Percentiles rank a stretch among this genome's conserved stretches.
These are phyloP conservation scores for Boletellus ananas DNA, from an alignment of 768 basidiomycete genomes.

Conservation along the genomic window DNA sequence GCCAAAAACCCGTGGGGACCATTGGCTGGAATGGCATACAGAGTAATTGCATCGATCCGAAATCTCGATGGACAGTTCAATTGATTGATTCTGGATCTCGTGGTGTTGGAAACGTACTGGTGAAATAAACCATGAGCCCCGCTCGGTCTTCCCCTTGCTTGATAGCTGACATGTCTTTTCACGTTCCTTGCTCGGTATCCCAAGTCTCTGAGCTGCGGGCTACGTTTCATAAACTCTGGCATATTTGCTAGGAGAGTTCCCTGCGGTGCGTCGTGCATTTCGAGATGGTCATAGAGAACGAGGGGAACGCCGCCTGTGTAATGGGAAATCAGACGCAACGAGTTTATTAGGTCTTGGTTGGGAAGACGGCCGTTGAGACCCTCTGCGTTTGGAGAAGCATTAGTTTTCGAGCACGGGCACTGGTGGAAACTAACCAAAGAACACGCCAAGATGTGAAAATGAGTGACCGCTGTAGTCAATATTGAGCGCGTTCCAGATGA, in stretches of 20 bases:
- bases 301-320: constrained; percentile 76
- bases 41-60: constrained; percentile 89
- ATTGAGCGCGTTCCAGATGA: constrained; percentile 93
- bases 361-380: constrained; percentile 93
- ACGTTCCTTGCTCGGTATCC: constrained; percentile 63
- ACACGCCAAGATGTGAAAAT: constrained; percentile 93
- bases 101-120: constrained; percentile 46
- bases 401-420: constrained; percentile 1
- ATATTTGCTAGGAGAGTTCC: constrained; percentile 40
- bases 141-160: constrained; percentile 75
- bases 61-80: constrained; percentile 49
- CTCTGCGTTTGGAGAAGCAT: constrained; percentile 47
- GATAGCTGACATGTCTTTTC: constrained; percentile 64
- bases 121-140: constrained; percentile 91
- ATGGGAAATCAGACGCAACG: constrained; percentile 66
- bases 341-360: constrained; percentile 93
- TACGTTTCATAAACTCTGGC: constrained; percentile 41
- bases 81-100: not conserved
- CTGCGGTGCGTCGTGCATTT: constrained; percentile 41
- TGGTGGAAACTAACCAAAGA: constrained; percentile 63
- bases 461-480: constrained; percentile 97
- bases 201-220: constrained; percentile 47
- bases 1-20: constrained; percentile 97
- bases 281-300: constrained; percentile 74
- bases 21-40: constrained; percentile 80